These are phyloP conservation scores for Stenocarpella maydis DNA, from an alignment of 2,329 filamentous ascomycete genomes.

Conservation along the genomic window DNA sequence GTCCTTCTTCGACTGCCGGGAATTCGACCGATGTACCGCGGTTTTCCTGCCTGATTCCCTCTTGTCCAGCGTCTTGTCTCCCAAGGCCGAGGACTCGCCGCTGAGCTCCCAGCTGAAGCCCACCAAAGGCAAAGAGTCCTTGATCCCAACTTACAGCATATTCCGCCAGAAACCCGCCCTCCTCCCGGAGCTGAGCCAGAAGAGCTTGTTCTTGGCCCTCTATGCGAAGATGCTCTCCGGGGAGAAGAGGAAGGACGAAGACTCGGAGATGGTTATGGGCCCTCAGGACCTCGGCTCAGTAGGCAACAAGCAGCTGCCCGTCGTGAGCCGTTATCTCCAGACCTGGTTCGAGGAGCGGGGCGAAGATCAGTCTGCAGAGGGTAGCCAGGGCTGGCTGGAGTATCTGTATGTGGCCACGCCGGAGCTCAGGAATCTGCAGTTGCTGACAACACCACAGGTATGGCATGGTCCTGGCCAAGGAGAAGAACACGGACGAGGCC, in stretches of 20 bases:
- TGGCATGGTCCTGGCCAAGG: constrained; percentile 87
- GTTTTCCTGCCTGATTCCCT: constrained; percentile 86
- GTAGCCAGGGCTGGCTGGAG: constrained; percentile 91
- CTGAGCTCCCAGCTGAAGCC: constrained; percentile 65
- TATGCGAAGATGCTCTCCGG: constrained; percentile 94
- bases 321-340: constrained; percentile 78
- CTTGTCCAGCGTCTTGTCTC: constrained; percentile 69
- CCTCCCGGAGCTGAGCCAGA: constrained; percentile 77
- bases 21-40: constrained; percentile 91
- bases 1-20: constrained; percentile 92
- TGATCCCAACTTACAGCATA: constrained; percentile 38
- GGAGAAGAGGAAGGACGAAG: constrained; percentile 95
- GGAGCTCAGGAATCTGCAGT: neutral
- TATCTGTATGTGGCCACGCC: constrained; percentile 62
- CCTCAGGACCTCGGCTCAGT: constrained; percentile 88
- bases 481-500: constrained; percentile 87
- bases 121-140: constrained; percentile 70
- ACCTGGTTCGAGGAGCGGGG: constrained; percentile 78
- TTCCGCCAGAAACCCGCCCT: constrained; percentile 35
- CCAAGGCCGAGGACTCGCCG: constrained; percentile 52
- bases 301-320: constrained; percentile 83
- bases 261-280: constrained; percentile 96
- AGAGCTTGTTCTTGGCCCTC: constrained; percentile 88
- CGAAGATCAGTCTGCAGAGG: constrained; percentile 62
- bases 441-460: constrained; percentile 60